phyloP scores from a whole-genome alignment of 371 early-diverging fungal genomes.

The Saksenaea oblongispora region DNA sequence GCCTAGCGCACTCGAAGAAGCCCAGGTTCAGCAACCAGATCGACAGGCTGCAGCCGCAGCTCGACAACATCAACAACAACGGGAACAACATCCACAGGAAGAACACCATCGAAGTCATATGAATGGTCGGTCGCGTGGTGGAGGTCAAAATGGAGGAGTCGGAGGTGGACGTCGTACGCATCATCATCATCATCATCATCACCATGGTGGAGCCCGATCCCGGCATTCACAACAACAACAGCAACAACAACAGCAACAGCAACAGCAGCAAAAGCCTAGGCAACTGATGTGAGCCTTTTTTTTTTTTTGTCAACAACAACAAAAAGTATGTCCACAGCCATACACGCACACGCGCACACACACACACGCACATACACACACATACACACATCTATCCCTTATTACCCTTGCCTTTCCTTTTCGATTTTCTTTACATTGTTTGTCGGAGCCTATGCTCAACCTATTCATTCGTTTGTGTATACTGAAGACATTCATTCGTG shows the following conservation, averaged over 20 bases:
- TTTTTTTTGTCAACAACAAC: not conserved
- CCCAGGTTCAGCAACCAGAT: constrained; percentile 46
- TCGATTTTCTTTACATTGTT: not conserved
- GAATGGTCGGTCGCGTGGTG: constrained; percentile 5
- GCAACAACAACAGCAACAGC: constrained; percentile 1
- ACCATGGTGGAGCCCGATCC: not conserved
- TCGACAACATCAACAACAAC: constrained; percentile 48
- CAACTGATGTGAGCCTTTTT: not conserved
- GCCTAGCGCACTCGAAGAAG: constrained; percentile 58
- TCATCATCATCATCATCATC: constrained; percentile 17
- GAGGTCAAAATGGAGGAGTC: constrained; percentile 29
- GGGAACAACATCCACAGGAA: constrained; percentile 6
- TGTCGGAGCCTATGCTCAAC: too few relatives aligned
- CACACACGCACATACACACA: too few relatives aligned
- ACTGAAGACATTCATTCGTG: not conserved
- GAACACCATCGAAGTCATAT: constrained; percentile 1
- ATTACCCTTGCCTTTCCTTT: not conserved
- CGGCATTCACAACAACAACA: constrained; percentile 10
- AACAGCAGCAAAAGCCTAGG: constrained; percentile 1
- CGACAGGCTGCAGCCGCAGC: constrained; percentile 48
- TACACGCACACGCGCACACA: too few relatives aligned
- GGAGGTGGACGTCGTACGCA: constrained; percentile 33
- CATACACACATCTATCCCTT: not conserved
- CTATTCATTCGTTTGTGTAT: not conserved
- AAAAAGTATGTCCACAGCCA: too few relatives aligned